These are phyloP conservation scores for Xylaria sp. DNA, from an alignment of 2,329 filamentous ascomycete genomes.

Conservation along the genomic window DNA sequence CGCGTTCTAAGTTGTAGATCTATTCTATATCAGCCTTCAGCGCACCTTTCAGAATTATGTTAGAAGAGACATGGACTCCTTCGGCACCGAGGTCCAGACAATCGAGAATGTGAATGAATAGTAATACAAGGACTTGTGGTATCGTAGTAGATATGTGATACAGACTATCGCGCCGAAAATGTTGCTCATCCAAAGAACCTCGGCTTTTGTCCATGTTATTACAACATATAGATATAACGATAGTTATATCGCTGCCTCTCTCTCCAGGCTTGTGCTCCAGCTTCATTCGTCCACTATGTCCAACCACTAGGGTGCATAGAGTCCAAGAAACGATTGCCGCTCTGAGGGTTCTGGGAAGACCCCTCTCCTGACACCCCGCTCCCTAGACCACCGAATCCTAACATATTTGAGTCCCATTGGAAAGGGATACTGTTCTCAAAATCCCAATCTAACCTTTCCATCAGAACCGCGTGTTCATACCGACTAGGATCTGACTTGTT, in stretches of 20 bases:
- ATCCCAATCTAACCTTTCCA: neutral
- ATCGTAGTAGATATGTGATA: neutral
- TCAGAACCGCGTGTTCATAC: neutral
- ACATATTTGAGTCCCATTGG: neutral
- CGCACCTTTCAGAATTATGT: neutral
- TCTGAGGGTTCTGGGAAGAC: neutral
- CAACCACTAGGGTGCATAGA: conserved; percentile 8
- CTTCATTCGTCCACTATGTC: no score
- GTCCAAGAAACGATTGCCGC: conserved; percentile 7
- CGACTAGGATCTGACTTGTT: neutral
- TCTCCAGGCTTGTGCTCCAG: neutral
- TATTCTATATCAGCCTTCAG: no score
- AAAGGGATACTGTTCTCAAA: conserved; percentile 1
- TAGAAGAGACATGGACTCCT: neutral
- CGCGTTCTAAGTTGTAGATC: no score
- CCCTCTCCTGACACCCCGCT: neutral
- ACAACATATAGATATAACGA: neutral
- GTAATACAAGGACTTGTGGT: neutral
- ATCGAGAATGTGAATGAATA: no score
- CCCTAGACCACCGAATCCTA: neutral
- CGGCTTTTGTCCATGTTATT: neutral
- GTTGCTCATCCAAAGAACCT: neutral
- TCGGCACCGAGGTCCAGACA: neutral
- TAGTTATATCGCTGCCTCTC: no score
- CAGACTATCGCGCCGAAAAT: neutral